Conservation (phyloP, 805 yeast genomes). For the Candida schatavii region DNA sequence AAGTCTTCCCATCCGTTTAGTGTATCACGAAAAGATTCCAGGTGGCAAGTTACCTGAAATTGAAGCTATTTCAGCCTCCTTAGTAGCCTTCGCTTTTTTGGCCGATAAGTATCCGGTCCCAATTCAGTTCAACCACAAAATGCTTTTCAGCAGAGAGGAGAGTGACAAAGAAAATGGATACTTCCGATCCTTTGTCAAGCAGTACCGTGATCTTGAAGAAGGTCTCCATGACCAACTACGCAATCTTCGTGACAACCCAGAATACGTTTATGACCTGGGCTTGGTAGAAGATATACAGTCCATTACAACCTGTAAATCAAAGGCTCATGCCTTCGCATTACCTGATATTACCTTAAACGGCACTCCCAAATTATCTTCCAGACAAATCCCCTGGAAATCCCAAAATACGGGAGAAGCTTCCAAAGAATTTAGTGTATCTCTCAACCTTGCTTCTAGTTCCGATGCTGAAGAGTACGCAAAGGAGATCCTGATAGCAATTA, state of each 20-base stretch:
- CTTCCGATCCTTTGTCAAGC: neutral
- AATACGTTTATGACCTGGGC: neutral
- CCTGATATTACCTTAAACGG: neutral
- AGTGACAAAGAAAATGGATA: conserved; percentile 9
- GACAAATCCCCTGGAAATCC: conserved; percentile 1
- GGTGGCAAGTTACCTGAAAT: conserved; percentile 5
- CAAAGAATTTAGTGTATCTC: neutral
- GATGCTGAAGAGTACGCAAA: too few species aligned
- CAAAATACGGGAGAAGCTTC: too few species aligned
- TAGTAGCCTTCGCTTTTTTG: conserved; percentile 1
- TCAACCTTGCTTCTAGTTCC: neutral
- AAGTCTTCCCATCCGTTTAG: conserved; percentile 24
- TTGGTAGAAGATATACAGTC: neutral
- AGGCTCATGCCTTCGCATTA: neutral
- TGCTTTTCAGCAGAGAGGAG: too few species aligned
- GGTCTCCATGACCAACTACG: neutral
- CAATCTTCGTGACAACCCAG: neutral
- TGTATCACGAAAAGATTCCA: neutral
- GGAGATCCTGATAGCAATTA: neutral
- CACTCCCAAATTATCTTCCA: neutral
- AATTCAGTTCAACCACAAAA: conserved; percentile 18
- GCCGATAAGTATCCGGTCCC: conserved; percentile 11
- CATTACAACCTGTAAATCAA: neutral
- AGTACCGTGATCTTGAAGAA: neutral
- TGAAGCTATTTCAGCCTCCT: neutral